Evolutionary conservation across 2,329 filamentous ascomycete species (phyloP), one percentile per base, ranked within the genome.

Genomic region (Chrysoporthe deuterocubensis): DNA sequence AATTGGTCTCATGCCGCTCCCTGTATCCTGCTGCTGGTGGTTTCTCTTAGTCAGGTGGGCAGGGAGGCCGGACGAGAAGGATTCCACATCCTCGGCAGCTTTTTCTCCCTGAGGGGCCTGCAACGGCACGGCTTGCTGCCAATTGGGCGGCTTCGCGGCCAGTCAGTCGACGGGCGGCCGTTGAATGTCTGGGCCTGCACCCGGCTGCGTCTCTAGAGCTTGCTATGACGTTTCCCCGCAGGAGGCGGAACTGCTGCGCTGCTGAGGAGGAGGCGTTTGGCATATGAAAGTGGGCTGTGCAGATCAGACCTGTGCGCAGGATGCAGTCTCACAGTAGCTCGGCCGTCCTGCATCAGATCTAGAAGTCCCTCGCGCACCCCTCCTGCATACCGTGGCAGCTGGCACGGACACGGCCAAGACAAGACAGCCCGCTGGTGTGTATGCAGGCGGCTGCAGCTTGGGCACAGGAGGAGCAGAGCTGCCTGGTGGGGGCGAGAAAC

Each of bases 221-320:
- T 57, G 40, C 34, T 61, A 69, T 69, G 68, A 69, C 68, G 68
- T 69, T 67, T 67, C 68, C 62, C 68, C 65, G 68, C 68, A 69
- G 61, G n/a, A 54, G 40, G 58, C 46, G 34, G 64, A 6, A 66
- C 32, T 34, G 56, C 37, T 26, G 32, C 42, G 8, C 26, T 54
- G 50, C 50, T 54, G 42, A 56, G 40, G 37, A 60, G 52, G 66
- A 44, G 26, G 37, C 14, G 14, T 48, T 57, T 57, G 54, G 18
- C 54, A 57, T 57, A 57, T 57, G 54, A 57, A 57, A 57, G 54
- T 57, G 54, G 54, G 32, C 54, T 40, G 32, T 57, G 54, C 54
- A 57, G 37, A 9, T 54, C 26, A 13, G 2, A 2, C 50, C 26
- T 54, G 11, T 13, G 16, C 50, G 21, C 21, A 21, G 50, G 50